A percentile compares a stretch with the other conserved stretches of the same genome.
Evolutionary conservation across 257 asterid genomes (phyloP).

Genomic region (Verbena officinalis): DNA sequence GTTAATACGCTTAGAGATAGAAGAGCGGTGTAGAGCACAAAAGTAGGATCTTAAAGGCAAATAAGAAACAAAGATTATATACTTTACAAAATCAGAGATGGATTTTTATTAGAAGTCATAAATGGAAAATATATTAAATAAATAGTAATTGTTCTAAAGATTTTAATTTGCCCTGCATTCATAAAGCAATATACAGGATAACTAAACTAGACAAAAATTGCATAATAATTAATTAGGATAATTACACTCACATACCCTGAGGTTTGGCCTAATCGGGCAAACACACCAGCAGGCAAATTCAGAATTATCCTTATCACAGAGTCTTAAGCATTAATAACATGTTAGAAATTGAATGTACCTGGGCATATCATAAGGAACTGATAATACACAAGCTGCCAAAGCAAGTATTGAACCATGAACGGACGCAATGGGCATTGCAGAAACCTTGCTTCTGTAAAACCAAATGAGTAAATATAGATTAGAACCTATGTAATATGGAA

Average conservation of each 20-base stretch:
- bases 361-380: conserved; percentile 98
- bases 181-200: background rate
- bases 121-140: background rate
- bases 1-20: too few relatives aligned
- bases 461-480: conserved; percentile 27
- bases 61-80: background rate
- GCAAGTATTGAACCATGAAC: conserved; percentile 94
- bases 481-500: conserved; percentile 12
- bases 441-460: conserved; percentile 59
- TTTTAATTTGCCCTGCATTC: background rate
- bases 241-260: too few relatives aligned
- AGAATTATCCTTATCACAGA: background rate
- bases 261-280: too few relatives aligned
- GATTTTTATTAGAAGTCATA: background rate
- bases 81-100: background rate
- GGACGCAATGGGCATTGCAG: conserved; percentile 70
- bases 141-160: background rate
- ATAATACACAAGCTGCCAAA: conserved; percentile 89
- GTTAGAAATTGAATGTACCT: conserved; percentile 51
- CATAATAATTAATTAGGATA: background rate
- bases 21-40: too few relatives aligned
- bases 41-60: background rate
- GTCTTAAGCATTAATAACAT: conserved; percentile 21
- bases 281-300: too few relatives aligned
- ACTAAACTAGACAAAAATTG: conserved; percentile 3